Percentiles rank a stretch among this genome's conserved stretches.
Evolutionary conservation across 1,284 basidiomycete species (phyloP).

Genomic region (Naganishia cerealis): DNA sequence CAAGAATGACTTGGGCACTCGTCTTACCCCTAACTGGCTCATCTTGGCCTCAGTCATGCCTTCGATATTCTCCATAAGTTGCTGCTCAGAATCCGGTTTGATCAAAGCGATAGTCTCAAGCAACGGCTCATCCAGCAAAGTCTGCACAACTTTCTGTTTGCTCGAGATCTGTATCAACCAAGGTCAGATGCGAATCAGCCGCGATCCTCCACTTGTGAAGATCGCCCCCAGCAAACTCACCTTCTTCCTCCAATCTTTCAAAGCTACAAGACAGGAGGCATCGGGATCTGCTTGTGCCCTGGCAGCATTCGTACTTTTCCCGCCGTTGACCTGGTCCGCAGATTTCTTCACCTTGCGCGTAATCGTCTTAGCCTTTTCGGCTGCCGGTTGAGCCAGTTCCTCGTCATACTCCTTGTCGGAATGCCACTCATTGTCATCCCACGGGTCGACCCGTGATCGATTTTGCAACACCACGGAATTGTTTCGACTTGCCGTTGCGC

Average conservation of each 20-base stretch:
- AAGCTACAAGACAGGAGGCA: constrained; percentile 38
- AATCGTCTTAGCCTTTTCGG: not conserved
- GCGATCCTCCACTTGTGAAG: not conserved
- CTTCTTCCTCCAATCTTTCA: constrained; percentile 38
- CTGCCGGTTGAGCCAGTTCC: constrained; percentile 2
- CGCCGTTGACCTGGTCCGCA: constrained; percentile 2
- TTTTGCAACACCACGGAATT: constrained; percentile 19
- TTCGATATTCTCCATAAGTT: constrained; percentile 39
- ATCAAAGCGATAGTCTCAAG: constrained; percentile 47
- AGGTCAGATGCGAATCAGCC: constrained; percentile 12
- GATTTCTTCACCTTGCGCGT: constrained; percentile 1
- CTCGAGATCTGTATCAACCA: constrained; percentile 32
- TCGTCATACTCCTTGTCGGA: constrained; percentile 19
- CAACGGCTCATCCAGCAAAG: constrained; percentile 40
- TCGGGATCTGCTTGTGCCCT: constrained; percentile 35
- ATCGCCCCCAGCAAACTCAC: constrained; percentile 32
- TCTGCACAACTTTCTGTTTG: constrained; percentile 34
- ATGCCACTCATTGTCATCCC: constrained; percentile 31
- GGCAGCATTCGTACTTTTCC: constrained; percentile 25
- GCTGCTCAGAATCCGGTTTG: constrained; percentile 46
- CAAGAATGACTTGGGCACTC: not conserved
- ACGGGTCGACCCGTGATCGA: constrained; percentile 17
- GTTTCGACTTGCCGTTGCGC: constrained; percentile 1
- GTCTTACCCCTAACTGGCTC: constrained; percentile 19
- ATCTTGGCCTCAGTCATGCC: constrained; percentile 38